Base-by-base conservation (phyloP, 176 grass and related monocot species). In the Triticum timopheevii region DNA sequence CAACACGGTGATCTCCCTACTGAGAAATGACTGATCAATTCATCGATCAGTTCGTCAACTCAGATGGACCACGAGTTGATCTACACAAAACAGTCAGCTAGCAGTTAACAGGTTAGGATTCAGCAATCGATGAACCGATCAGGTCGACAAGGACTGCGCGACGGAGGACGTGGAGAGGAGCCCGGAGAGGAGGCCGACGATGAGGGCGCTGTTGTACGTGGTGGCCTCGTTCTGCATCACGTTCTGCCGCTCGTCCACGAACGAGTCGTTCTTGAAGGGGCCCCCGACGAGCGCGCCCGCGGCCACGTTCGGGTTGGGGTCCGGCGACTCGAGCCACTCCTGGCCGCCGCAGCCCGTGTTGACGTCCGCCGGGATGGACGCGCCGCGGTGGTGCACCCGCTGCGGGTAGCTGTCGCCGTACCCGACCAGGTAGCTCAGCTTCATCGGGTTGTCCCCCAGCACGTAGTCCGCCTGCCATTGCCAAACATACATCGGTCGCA, bases 341-440 rank as follows among this genome's bases (percentile, higher is more conserved):
- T 93, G 84, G 24, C 93, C 95, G 31, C 70, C 52, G 64, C 92
- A 97, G 63, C 88, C 89, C 25, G 90, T 89, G 80, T 86, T 28
- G 40, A 61, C 82, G 64, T 88, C 84, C 0, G 79, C 88, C 0
- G 95, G 95, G 68, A 97, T 97, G 12, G 95, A 93, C 64, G 95
- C 95, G 24, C 92, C 92, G 24, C 92, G 87, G 78, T 97, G 95
- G 85, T 97, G 95, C 71, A 95, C 84, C 73, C 79, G 85, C 77
- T 82, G 75, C 5, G 95, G 92, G 67, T 91, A 97, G 5, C 25
- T 78, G 83, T 84, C 85, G n/a, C 92, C 89, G 15, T 90, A 95
- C 50, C 92, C 95, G 23, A 97, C 90, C 22, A 97, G 86, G 84
- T 97, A 97, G 80, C 95, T 97, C 64, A 95, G 59, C 90, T 95